Evolutionary conservation across 768 basidiomycete species (phyloP), one percentile per base, ranked within the genome.

Genomic region (Leucocoprinus sp.): DNA sequence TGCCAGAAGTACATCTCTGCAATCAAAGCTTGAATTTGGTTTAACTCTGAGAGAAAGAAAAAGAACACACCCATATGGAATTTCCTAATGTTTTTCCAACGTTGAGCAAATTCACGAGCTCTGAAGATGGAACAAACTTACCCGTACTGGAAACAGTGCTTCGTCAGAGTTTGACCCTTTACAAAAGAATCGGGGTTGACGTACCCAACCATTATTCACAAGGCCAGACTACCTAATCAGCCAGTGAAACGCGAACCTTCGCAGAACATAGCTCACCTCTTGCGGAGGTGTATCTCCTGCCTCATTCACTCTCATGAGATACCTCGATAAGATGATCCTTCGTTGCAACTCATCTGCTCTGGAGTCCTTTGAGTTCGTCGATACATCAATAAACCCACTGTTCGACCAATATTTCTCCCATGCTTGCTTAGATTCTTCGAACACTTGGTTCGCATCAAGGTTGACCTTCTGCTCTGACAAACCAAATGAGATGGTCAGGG

Each of bases 1-100:
- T 80, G 78, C 78, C 76, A 78, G 57, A 75, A 78, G 53, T 68
- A 73, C 74, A 75, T 71, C 52, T 80, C 66, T 62, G 39, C 5
- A 12, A 8, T 35, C 17, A 37, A 12, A 15, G 7, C 26, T 35
- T 19, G 12, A 14, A 5, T 8, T 4, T 3, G 17, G 15, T 9
- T 31, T n/a, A n/a, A 33, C 14, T 19, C 5, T 19, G 34, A 14
- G 24, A 15, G 17, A 4, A 17, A 17, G 27, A 23, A 2, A 5
- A 5, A 6, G 23, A 29, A 37, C 52, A 45, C 57, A 68, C 76
- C 76, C 69, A 77, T 69, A 52, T 78, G 76, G 58, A 76, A 77
- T 60, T 78, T 78, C 43, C 75, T 74, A 9, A 12, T 7, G 18
- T 38, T 7, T 31, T n/a, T 21, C 21, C 11, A 17, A 14, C 23